Evolutionary conservation across 805 yeast genomes (phyloP), one percentile per base, ranked within the genome.

Genomic region (Hanseniaspora lachancei): DNA sequence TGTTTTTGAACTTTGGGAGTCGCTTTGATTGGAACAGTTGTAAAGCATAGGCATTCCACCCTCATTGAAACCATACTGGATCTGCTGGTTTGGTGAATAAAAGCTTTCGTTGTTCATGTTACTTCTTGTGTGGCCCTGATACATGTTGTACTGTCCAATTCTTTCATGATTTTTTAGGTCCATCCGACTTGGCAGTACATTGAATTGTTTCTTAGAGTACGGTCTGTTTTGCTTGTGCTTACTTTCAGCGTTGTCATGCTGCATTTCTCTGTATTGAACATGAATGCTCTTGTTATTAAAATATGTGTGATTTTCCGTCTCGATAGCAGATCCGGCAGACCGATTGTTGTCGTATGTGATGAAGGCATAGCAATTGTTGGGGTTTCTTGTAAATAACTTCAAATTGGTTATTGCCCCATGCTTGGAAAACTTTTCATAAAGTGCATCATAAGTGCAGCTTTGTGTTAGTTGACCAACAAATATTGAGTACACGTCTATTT

Each of bases 291-390:
- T 82, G 57, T 78, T 80, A 62, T 79, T 70, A 64, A 88, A 80
- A 66, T 82, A 77, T 2, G 95, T 75, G 68, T 87, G 95, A 64
- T 89, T 87, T 64, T 86, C 93, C 59, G 81, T 75, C 66, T 87
- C 95, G 54, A 88, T 86, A 1, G 96, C 95, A 49, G 86, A 75
- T 5, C 93, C 95, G 8, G 95, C 95, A 23, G 93, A 79, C 23
- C 76, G 75, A 61, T 83, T 89, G 12, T 75, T 72, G 38, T 72
- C 73, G 63, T 72, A 88, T 57, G 78, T 78, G 58, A 88, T 77
- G 63, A 88, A 87, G 1, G 95, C 95, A 73, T 85, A 86, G 16
- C 54, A 49, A 50, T 72, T 72, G 50, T 72, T 69, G 3, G 71
- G 69, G 42, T 72, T 78, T 61, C 77, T 78, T 41, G 75, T 67